Base-by-base conservation (phyloP, 148 eudicot species). In the Chenopodium suecicum region DNA sequence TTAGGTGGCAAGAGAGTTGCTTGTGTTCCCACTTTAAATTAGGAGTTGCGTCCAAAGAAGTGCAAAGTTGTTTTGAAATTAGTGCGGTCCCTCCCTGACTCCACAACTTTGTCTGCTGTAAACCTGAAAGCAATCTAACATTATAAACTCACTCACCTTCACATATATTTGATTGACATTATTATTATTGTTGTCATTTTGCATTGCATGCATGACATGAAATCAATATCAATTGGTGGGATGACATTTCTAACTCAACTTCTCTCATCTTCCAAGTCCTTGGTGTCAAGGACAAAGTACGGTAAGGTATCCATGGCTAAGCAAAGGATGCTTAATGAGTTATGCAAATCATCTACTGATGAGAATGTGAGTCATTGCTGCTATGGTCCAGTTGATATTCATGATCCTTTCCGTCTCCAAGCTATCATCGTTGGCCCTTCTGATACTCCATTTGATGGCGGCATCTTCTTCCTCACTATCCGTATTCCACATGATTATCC, bases 371-470 rank as follows among this genome's bases (percentile, higher is more conserved):
- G 54, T 6, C 20, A 81, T 37, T 67, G 79, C 27, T 66, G 83
- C 29, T 75, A 22, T 75, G 83, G 83, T 37, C 58, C 31, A 31
- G 58, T 81, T 68, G n/a, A 81, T 81, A 3, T 67, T 22, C 47
- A 67, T 27, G 23, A 81, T 46, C 74, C 66, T 16, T 67, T 75
- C 32, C 47, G 41, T 29, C 32, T 81, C 1, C 75, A 81, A 81
- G 83, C 74, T 48, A 52, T 81, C 69, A 81, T 81, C 13, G 23
- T 74, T 65, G 83, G 83, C 11, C 79, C 79, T 67, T 67, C 56
- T 31, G 58, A 32, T 75, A 81, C 83, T 54, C 83, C 83, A 12
- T 81, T 81, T 75, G 78, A 81, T 13, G 79, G 74, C 23, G 83
- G 83, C 1, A 4, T 81, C 23, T 81, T 81, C 75, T 75, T 75